Base-by-base conservation (phyloP, 768 basidiomycete species). In the Trichaptum fuscoviolaceum region DNA sequence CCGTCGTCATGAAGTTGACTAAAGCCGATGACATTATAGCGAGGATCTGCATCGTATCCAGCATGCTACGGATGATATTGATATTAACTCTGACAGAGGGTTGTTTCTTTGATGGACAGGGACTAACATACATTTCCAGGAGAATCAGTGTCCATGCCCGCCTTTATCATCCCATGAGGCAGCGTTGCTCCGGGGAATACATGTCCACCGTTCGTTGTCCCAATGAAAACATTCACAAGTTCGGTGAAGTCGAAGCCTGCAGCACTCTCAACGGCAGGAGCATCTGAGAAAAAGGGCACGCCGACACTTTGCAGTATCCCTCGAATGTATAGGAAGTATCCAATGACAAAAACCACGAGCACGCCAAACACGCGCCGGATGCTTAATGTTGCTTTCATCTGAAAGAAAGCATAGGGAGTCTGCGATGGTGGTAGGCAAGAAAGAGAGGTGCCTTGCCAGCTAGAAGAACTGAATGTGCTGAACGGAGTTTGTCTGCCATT, bases 201-300 rank as follows among this genome's bases (percentile, higher is more conserved):
- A 80, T 90, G 87, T 34, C 88, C 88, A 67, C 79, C 83, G 72
- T 89, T 87, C 84, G 84, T 83, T 64, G 87, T 89, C 17, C 88
- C 88, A 68, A 90, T 89, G 76, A 89, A 90, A 10, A 87, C 86
- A 69, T 89, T 89, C 10, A 90, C 88, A 66, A 89, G 89, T 57
- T 82, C 78, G 1, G 88, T 88, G 72, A 87, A 88, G 74, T 90
- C 87, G 42, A 20, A 12, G 15, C 5, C 42, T 2, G 20, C 42
- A 52, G 42, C 10, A 20, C 10, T 52, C 20, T 52, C 10, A 12
- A 20, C 20, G 5, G 2, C 42, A 52, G 42, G 42, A 52, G 20
- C 42, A 12, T 7, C 7, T 17, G 42, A 52, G 42, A 52, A 12
- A 20, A 52, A 52, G 15, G 42, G 42, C 10, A 15, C 42, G 42